A percentile compares a stretch with the other conserved stretches of the same genome.
These are phyloP conservation scores for Dioscorea cayenensis DNA, from an alignment of 116 monocot species.

Conservation along the genomic window DNA sequence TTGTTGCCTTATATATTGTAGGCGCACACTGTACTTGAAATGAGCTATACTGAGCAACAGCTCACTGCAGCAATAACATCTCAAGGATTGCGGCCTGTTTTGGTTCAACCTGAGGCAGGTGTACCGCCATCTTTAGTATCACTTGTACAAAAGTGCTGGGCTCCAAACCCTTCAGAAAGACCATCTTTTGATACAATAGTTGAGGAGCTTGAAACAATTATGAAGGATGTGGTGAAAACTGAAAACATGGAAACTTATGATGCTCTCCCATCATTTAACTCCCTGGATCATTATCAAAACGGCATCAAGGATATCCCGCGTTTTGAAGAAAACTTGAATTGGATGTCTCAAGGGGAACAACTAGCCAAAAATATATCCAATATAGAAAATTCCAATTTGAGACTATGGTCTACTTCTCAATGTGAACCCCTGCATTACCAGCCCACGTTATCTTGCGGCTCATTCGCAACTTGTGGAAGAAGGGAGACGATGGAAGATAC, in stretches of 20 bases:
- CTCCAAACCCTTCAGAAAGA: slow-evolving; percentile 45
- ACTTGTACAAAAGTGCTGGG: slow-evolving; percentile 80
- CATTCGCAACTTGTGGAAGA: slow-evolving; percentile 83
- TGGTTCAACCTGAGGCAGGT: slow-evolving; percentile 39
- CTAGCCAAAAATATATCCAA: slow-evolving; percentile 17
- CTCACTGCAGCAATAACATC: slow-evolving; percentile 81
- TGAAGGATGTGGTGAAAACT: slow-evolving; percentile 17
- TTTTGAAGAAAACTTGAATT: slow-evolving; percentile 62
- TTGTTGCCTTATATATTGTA: slow-evolving; percentile 9
- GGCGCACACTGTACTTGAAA: slow-evolving; percentile 98
- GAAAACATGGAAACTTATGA: slow-evolving; percentile 5
- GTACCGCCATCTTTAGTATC: slow-evolving; percentile 40
- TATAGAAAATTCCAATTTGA: slow-evolving; percentile 8
- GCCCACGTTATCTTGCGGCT: slow-evolving; percentile 86
- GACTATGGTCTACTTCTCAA: slow-evolving; percentile 30
- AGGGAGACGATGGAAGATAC: slow-evolving; percentile 97
- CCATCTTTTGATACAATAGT: slow-evolving; percentile 71
- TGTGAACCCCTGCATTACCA: slow-evolving; percentile 25
- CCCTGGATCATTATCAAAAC: slow-evolving; percentile 4
- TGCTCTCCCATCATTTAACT: slow-evolving; percentile 1
- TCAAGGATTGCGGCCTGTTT: slow-evolving; percentile 64
- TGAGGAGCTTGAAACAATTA: slow-evolving; percentile 36
- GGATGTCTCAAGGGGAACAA: slow-evolving; percentile 65
- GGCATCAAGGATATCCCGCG: neutral
- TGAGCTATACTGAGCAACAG: slow-evolving; percentile 95